These are phyloP conservation scores for Paspalum vaginatum DNA, from an alignment of 176 grass and related monocot species.

Conservation along the genomic window DNA sequence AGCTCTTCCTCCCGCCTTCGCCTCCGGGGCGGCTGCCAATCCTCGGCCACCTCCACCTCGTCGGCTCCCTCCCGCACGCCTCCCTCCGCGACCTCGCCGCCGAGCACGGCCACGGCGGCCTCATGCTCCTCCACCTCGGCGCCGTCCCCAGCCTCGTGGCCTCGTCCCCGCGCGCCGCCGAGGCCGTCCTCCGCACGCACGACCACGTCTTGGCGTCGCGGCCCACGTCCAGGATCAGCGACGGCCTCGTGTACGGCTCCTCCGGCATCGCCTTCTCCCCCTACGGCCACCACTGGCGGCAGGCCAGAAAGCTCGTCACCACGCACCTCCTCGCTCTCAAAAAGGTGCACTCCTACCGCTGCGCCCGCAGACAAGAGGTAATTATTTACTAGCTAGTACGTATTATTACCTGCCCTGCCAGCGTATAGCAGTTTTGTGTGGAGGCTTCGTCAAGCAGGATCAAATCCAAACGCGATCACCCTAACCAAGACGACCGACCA, in stretches of 20 bases:
- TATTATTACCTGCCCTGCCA: too few species aligned
- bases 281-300: slow-evolving; percentile 51
- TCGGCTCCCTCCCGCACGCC: slow-evolving; percentile 45
- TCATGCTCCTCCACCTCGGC: slow-evolving; percentile 63
- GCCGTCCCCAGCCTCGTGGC: slow-evolving; percentile 47
- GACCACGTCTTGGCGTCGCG: slow-evolving; percentile 66
- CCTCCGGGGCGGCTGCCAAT: slow-evolving; percentile 45
- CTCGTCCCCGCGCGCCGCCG: slow-evolving; percentile 46
- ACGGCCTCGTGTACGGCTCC: slow-evolving; percentile 25
- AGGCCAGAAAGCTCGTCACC: slow-evolving; percentile 32
- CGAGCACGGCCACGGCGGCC: slow-evolving; percentile 1
- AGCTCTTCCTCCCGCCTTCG: slow-evolving; percentile 3
- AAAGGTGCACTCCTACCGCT: slow-evolving; percentile 25
- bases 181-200: slow-evolving; percentile 47
- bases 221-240: background rate
- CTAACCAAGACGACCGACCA: too few species aligned
- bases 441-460: too few species aligned
- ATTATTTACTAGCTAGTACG: too few species aligned
- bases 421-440: too few species aligned
- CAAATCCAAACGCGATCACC: too few species aligned
- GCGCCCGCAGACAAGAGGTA: slow-evolving; percentile 24
- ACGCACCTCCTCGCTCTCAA: slow-evolving; percentile 43
- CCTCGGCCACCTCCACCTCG: slow-evolving; percentile 56
- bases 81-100: slow-evolving; percentile 37
- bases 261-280: slow-evolving; percentile 43